Conservation (phyloP, 2,329 filamentous ascomycete species). For the Bertia moriformis region DNA sequence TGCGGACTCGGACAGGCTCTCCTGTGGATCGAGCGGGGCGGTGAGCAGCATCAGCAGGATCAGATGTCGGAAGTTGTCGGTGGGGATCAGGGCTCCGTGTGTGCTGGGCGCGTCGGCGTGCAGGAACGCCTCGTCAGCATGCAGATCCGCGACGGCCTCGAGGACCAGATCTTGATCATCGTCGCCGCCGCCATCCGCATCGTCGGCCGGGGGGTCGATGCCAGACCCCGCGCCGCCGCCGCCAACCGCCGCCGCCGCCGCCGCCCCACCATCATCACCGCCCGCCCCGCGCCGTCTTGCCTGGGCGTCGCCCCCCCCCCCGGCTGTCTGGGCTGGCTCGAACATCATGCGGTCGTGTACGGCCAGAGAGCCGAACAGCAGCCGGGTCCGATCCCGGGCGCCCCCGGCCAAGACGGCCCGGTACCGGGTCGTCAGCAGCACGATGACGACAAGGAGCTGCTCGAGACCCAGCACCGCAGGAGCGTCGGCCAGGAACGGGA, state of each 20-base stretch:
- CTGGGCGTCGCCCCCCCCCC: conserved; percentile 4
- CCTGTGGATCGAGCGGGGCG: conserved; percentile 49
- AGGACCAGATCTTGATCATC: conserved; percentile 51
- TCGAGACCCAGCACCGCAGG: conserved; percentile 57
- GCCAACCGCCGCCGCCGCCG: conserved; percentile 14
- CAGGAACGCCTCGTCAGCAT: conserved; percentile 46
- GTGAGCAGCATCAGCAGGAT: conserved; percentile 56
- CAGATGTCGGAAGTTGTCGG: conserved; percentile 58
- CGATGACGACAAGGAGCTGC: conserved; percentile 57
- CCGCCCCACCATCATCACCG: background rate
- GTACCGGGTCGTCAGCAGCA: conserved; percentile 59
- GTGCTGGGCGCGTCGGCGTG: conserved; percentile 32
- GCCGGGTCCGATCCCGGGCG: conserved; percentile 40
- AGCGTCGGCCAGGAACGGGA: conserved; percentile 58
- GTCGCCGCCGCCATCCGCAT: conserved; percentile 21
- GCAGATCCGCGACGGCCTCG: conserved; percentile 53
- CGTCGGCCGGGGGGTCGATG: conserved; percentile 28
- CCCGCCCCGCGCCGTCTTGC: conserved; percentile 3
- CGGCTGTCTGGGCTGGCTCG: conserved; percentile 10
- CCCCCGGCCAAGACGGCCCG: conserved; percentile 44
- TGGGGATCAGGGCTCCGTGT: conserved; percentile 55
- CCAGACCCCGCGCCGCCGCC: too few species aligned
- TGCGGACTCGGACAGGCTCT: conserved; percentile 47
- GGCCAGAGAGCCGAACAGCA: conserved; percentile 58
- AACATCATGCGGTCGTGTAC: conserved; percentile 50